Conservation (phyloP, 192 early-diverging fungal genomes). For the Thamnidium elegans region DNA sequence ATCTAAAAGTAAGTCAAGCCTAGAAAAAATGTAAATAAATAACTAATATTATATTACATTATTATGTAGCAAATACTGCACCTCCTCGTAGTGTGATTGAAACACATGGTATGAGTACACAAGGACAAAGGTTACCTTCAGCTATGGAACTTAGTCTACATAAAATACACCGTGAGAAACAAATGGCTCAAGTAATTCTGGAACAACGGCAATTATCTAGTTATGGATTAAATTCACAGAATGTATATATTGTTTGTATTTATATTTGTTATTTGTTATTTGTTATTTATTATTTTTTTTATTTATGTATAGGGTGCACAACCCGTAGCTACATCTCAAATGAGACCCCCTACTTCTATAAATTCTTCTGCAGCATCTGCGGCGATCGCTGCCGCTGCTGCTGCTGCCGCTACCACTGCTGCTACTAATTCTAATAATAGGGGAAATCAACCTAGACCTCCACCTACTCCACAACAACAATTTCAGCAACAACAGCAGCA, state of each 20-base stretch:
- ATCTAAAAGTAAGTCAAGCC: constrained; percentile 19
- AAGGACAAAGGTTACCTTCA: constrained; percentile 36
- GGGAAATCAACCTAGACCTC: too few species aligned
- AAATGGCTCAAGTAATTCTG: constrained; percentile 43
- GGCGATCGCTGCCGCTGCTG: constrained; percentile 29
- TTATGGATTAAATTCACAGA: constrained; percentile 38
- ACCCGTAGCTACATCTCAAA: constrained; percentile 23
- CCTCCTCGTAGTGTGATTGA: constrained; percentile 44
- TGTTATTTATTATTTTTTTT: constrained; percentile 17
- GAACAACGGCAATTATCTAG: constrained; percentile 50
- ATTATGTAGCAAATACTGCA: constrained; percentile 29
- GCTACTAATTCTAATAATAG: background rate
- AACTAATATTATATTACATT: background rate
- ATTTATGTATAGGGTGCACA: constrained; percentile 29
- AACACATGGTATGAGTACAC: constrained; percentile 29
- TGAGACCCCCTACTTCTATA: constrained; percentile 21
- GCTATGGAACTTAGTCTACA: constrained; percentile 54
- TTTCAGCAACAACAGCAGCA: constrained; percentile 14
- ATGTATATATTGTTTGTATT: constrained; percentile 32
- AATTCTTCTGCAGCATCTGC: constrained; percentile 21
- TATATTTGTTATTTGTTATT: constrained; percentile 3
- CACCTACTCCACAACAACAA: too few species aligned
- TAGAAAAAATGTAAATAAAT: background rate
- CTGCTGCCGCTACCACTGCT: constrained; percentile 20
- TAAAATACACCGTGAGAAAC: constrained; percentile 51